Conservation (phyloP, 139 green algal genomes). For the Closterium sp. region DNA sequence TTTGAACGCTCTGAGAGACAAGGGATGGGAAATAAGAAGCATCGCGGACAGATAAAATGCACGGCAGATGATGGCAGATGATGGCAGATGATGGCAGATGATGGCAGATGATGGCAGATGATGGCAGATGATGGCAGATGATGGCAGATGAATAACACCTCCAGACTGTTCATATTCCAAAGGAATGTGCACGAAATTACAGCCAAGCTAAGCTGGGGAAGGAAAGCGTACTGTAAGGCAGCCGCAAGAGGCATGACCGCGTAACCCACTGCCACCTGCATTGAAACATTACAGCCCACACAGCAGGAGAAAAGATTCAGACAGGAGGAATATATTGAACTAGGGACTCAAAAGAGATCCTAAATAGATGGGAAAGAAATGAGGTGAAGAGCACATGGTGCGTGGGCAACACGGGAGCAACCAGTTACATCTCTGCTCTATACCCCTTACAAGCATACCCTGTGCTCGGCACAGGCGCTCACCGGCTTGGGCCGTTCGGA, state of each 20-base stretch:
- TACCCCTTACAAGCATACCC: not conserved
- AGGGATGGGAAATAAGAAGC: no score
- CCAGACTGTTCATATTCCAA: no score
- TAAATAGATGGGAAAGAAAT: slow-evolving; percentile 21
- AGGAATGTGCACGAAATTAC: no score
- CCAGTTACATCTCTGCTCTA: slow-evolving; percentile 41
- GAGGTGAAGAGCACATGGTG: slow-evolving; percentile 51
- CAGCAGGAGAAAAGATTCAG: not conserved
- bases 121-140: no score
- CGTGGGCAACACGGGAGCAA: slow-evolving; percentile 17
- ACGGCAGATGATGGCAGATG: no score
- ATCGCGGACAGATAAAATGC: no score
- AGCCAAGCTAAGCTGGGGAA: not conserved
- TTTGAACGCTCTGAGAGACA: slow-evolving; percentile 19
- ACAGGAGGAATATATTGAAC: not conserved
- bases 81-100: no score
- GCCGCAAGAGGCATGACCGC: not conserved
- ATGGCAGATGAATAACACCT: no score
- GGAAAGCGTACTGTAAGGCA: not conserved
- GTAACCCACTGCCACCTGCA: not conserved
- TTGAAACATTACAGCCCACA: not conserved
- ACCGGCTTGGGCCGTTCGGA: no score
- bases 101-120: no score
- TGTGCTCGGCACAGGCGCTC: no score
- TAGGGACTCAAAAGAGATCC: not conserved